Evolutionary conservation across 208 protist species (phyloP).

Genomic region (Acanthamoeba royreba): DNA sequence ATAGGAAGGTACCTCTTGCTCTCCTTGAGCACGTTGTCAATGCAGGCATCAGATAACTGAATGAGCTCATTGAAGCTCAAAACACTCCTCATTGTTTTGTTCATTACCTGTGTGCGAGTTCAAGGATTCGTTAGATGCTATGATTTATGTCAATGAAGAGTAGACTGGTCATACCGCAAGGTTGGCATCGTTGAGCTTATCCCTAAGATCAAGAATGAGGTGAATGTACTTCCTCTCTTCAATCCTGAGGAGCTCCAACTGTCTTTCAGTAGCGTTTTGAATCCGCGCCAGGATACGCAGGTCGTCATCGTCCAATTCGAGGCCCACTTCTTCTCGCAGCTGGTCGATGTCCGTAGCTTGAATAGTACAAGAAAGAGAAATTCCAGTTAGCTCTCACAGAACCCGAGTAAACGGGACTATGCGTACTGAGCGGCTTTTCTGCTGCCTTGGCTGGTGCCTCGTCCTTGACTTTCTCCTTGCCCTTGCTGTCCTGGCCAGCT

Average conservation of each 20-base stretch:
- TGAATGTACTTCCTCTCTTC: background rate
- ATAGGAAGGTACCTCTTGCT: background rate
- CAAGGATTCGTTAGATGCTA: background rate
- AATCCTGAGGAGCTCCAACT: background rate
- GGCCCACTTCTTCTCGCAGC: background rate
- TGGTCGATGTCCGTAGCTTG: background rate
- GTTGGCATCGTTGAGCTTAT: slow-evolving; percentile 10
- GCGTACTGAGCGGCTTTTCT: background rate
- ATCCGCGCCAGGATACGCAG: background rate
- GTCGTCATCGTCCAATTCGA: background rate
- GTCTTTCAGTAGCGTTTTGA: background rate
- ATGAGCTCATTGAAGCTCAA: background rate
- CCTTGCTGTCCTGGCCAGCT: background rate
- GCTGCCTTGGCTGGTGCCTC: too few species aligned
- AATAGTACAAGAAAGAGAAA: background rate
- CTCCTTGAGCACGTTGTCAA: slow-evolving; percentile 19
- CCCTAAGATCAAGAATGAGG: background rate
- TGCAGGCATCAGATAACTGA: background rate
- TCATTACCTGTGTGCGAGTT: background rate
- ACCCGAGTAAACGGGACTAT: background rate
- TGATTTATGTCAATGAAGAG: background rate
- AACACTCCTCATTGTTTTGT: background rate
- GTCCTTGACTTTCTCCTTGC: background rate
- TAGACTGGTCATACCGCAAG: background rate
- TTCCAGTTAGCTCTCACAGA: background rate